These are phyloP conservation scores for Cladosporium colombiae DNA, from an alignment of 2,329 filamentous ascomycete genomes.

Conservation along the genomic window DNA sequence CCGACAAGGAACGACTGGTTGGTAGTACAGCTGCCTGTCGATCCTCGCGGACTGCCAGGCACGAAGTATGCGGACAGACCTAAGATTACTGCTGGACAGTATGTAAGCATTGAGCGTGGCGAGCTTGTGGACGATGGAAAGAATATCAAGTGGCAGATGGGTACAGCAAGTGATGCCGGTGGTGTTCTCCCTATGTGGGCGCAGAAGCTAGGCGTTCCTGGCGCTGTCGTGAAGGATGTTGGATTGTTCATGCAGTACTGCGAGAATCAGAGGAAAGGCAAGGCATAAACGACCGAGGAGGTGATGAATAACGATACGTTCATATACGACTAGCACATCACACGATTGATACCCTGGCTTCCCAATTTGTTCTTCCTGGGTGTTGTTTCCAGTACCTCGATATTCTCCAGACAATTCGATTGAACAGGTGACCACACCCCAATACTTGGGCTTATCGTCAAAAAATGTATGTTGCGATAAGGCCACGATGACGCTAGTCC, in stretches of 20 bases:
- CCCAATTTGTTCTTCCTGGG: neutral
- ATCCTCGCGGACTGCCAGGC: conserved; percentile 36
- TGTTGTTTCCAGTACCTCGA: neutral
- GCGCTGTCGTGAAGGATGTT: conserved; percentile 69
- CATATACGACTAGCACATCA: neutral
- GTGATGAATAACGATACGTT: neutral
- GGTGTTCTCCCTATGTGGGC: conserved; percentile 66
- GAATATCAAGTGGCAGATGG: conserved; percentile 74
- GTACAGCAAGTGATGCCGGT: conserved; percentile 69
- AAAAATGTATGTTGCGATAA: neutral
- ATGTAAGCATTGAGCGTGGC: conserved; percentile 66
- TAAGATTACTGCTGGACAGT: conserved; percentile 57
- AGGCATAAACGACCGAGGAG: neutral
- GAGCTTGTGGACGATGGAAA: conserved; percentile 43
- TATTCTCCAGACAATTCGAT: neutral
- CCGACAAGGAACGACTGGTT: conserved; percentile 32
- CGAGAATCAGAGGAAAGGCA: conserved; percentile 31
- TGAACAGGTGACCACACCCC: no score
- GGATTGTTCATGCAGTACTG: conserved; percentile 66
- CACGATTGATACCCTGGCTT: neutral
- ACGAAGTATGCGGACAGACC: conserved; percentile 36
- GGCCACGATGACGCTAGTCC: neutral
- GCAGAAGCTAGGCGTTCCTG: conserved; percentile 65
- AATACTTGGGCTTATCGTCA: neutral
- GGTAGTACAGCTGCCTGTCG: conserved; percentile 42